phyloP scores from a whole-genome alignment of 192 early-diverging fungal genomes.

The Mortierella alpina region DNA sequence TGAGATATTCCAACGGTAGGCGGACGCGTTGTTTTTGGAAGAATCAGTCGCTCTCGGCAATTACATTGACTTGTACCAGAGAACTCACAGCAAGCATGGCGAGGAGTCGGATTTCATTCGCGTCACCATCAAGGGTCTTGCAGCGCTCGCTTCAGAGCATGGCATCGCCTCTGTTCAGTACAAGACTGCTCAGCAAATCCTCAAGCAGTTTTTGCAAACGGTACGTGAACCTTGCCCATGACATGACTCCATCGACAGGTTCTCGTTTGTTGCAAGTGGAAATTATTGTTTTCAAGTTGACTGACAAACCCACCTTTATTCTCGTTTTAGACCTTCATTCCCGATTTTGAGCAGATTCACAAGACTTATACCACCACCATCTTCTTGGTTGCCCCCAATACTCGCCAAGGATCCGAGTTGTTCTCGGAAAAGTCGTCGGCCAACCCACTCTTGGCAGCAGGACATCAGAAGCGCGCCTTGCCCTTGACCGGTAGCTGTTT shows the following conservation, averaged over 20 bases:
- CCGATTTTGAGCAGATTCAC: conserved; percentile 53
- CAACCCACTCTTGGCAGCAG: background rate
- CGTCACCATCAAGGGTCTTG: conserved; percentile 43
- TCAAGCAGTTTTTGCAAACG: conserved; percentile 45
- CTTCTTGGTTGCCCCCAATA: conserved; percentile 28
- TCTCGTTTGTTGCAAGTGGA: background rate
- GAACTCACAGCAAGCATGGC: conserved; percentile 14
- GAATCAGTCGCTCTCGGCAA: conserved; percentile 43
- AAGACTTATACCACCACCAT: conserved; percentile 47
- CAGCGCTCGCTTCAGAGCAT: conserved; percentile 40
- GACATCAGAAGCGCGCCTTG: conserved; percentile 25
- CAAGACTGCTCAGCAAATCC: conserved; percentile 40
- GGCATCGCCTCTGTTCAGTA: conserved; percentile 43
- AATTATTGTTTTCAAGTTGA: background rate
- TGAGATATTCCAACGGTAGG: conserved; percentile 8
- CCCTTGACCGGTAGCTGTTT: conserved; percentile 22
- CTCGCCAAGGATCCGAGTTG: conserved; percentile 20
- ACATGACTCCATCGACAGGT: background rate
- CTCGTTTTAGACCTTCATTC: conserved; percentile 25
- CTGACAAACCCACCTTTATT: background rate
- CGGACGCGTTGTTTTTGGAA: conserved; percentile 53
- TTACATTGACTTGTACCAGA: conserved; percentile 40
- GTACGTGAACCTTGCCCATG: conserved; percentile 4
- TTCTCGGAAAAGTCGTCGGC: background rate
- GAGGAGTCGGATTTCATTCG: conserved; percentile 40